Conservation (phyloP, 176 grass and related monocot species). For the Triticum dicoccoides region DNA sequence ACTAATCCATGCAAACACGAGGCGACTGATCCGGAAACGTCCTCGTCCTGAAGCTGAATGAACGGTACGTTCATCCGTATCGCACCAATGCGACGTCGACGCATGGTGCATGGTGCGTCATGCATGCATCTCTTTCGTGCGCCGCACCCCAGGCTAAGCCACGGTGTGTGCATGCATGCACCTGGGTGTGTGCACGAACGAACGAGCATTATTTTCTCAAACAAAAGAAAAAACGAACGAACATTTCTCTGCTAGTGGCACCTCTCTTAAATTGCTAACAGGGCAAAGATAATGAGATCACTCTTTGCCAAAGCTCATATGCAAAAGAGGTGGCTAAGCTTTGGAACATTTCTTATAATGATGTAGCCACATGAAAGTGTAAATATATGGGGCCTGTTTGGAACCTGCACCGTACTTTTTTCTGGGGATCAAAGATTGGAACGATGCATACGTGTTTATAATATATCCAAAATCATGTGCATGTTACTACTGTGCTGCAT, state of each 20-base stretch:
- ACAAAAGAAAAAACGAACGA: background rate
- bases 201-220: no score
- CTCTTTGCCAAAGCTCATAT: background rate
- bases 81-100: no score
- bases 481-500: background rate
- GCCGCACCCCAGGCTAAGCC: background rate
- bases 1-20: background rate
- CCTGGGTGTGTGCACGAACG: no score
- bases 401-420: no score
- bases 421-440: background rate
- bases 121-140: background rate
- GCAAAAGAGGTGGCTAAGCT: background rate
- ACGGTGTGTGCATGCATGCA: no score
- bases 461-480: background rate
- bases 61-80: background rate
- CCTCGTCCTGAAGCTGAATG: background rate
- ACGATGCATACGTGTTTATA: background rate
- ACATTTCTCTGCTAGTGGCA: background rate
- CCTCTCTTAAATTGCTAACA: background rate
- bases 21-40: background rate
- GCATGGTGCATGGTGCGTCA: background rate
- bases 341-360: background rate
- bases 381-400: background rate
- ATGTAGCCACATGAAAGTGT: background rate
- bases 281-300: background rate